Evolutionary conservation across 352 stramenopile genomes (phyloP), one percentile per base, ranked within the genome.

Genomic region (Phytophthora pluvialis): DNA sequence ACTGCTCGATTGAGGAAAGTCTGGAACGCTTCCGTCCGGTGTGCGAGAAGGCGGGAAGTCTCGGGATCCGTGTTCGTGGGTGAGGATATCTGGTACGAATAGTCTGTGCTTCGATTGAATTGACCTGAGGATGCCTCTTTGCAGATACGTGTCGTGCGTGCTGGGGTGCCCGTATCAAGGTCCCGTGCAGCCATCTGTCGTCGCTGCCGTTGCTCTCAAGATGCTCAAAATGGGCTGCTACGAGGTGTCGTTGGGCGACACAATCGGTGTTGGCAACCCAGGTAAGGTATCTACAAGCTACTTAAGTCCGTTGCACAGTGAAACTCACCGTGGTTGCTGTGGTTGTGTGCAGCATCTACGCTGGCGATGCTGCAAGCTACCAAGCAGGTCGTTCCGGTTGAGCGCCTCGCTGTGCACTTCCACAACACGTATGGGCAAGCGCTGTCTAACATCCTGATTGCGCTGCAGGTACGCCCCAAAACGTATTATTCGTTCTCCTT

Each of bases 371-470:
- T 97, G 25, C 76, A 80, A 42, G 88, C 77, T 3, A 81, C 77
- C 4, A 93, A 93, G 73, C 57, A 88, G 49, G 78, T 91, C 15
- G 77, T 98, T 29, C 90, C 94, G 1, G 73, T 93, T 8, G 71
- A 97, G 13, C 79, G 91, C 43, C 71, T 99, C 12, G 97, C 97
- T 1, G 95, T 98, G 49, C 97, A 99, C 71, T 99, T 99, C 71
- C 97, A 99, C 78, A 91, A 99, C 72, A 99, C 97, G 5, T 99
- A 98, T 67, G 97, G 96, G 33, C 94, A 98, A 80, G 97, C 95
- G 7, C 77, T 99, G 38, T 89, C 95, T 38, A 99, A 99, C 63
- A 98, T 99, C 60, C 75, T 99, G 7, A 76, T 96, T 28, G 89
- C 88, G 15, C 65, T 96, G 29, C 88, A 97, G 80, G 86, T 95